Base-by-base conservation (phyloP, 257 asterid genomes). In the Mentha longifolia region DNA sequence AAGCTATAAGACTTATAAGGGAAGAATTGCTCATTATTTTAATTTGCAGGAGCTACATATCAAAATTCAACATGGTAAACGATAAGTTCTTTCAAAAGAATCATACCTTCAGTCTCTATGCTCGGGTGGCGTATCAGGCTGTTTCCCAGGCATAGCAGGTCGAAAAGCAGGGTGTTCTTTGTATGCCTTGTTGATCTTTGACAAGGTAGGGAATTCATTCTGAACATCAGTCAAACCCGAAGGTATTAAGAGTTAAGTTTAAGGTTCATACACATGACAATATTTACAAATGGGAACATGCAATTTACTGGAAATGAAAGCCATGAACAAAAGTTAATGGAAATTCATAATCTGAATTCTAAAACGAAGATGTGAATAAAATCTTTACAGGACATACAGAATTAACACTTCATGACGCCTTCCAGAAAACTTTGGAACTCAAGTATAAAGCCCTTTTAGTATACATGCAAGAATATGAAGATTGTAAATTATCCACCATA, bases 71-170 rank as follows among this genome's bases (percentile, higher is more conserved):
- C 62, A 66, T 15, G 22, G 39, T 4, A 17, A 15, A 42, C 7
- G n/a, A 22, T 2, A 35, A 35, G 54, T 49, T 47, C 57, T 35
- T 28, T 8, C 22, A 15, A 52, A 28, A 28, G 3, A 57, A 55
- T 45, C 64, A 4, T 33, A 47, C 70, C 79, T 68, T 84, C 74
- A 76, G 63, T 47, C 56, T 67, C 76, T 77, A 9, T 74, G 78
- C 67, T 81, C 84, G 12, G 80, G 78, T 5, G 88, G 87, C n/a
- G 95, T 22, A 77, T 84, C 95, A 43, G 87, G 87, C 73, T 88
- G 95, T 52, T 78, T 88, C 76, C 70, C 87, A 5, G 91, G 89
- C 85, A 79, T 67, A 52, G 90, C 92, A 70, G 70, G 83, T 56
- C 50, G 72, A 64, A 86, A 84, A 68, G 89, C 90, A 30, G 85